A percentile compares a stretch with the other conserved stretches of the same genome.
Conservation (phyloP, 2,329 filamentous ascomycete species). For the Sclerotinia minor region DNA sequence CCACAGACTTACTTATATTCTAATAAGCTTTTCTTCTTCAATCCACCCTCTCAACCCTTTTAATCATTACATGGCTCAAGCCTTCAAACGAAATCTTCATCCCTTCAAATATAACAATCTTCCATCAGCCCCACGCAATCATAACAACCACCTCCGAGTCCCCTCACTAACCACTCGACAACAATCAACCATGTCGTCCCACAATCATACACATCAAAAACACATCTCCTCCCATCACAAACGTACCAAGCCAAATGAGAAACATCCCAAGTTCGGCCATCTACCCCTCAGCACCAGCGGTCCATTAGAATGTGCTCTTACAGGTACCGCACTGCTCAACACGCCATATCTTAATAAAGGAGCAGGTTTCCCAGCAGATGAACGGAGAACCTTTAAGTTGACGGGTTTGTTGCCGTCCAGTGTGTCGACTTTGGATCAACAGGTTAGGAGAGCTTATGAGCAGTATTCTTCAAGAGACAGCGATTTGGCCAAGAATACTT, state of each 20-base stretch:
- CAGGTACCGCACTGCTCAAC: conserved; percentile 58
- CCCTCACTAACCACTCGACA: neutral
- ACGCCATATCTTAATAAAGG: conserved; percentile 79
- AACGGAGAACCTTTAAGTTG: conserved; percentile 69
- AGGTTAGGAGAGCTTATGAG: conserved; percentile 74
- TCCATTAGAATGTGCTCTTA: conserved; percentile 52
- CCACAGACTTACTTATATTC: neutral
- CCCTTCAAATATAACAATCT: neutral
- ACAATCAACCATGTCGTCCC: conserved; percentile 16
- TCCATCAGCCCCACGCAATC: conserved; percentile 5
- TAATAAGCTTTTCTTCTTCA: neutral
- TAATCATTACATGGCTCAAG: too few relatives aligned
- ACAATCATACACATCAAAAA: neutral
- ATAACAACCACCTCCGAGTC: neutral
- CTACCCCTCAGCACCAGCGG: conserved; percentile 52
- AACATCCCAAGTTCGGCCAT: conserved; percentile 46
- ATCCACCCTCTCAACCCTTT: neutral
- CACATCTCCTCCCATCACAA: conserved; percentile 34
- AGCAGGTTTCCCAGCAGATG: conserved; percentile 69
- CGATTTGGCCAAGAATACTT: conserved; percentile 80
- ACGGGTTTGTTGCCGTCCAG: conserved; percentile 71
- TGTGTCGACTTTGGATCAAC: conserved; percentile 74
- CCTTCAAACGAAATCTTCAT: neutral
- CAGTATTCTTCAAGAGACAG: conserved; percentile 67
- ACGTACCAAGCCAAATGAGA: conserved; percentile 32